Evolutionary conservation across 2,329 filamentous ascomycete species (phyloP).

Genomic region (Exophiala aquamarina): DNA sequence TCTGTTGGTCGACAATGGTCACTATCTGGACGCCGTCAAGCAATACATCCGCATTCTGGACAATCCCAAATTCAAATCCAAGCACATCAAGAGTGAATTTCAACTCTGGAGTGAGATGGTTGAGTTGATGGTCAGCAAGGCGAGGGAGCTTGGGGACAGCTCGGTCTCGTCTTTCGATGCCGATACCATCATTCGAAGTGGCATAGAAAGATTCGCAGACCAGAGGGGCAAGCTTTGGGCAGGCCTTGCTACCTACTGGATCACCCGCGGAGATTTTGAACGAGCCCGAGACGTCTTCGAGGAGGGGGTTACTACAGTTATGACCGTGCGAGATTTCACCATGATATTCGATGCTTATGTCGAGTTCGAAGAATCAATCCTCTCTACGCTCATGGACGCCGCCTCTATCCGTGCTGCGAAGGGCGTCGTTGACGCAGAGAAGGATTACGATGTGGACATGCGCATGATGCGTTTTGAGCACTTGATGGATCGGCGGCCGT

Average conservation of each 20-base stretch:
- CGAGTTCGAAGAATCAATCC: slow-evolving; percentile 96
- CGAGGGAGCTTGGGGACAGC: slow-evolving; percentile 77
- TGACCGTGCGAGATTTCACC: slow-evolving; percentile 97
- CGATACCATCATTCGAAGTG: slow-evolving; percentile 88
- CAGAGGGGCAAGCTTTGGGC: slow-evolving; percentile 95
- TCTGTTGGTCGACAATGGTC: slow-evolving; percentile 73
- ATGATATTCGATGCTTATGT: slow-evolving; percentile 94
- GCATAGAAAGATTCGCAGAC: slow-evolving; percentile 85
- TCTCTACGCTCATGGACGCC: slow-evolving; percentile 85
- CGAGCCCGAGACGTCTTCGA: slow-evolving; percentile 90
- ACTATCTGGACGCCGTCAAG: slow-evolving; percentile 88
- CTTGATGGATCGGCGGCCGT: slow-evolving; percentile 93
- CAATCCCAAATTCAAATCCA: slow-evolving; percentile 86
- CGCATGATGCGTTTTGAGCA: slow-evolving; percentile 98
- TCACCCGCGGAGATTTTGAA: slow-evolving; percentile 88
- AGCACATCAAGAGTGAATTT: slow-evolving; percentile 90
- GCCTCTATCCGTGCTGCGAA: slow-evolving; percentile 78
- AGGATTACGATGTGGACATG: slow-evolving; percentile 92
- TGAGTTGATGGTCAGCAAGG: slow-evolving; percentile 87
- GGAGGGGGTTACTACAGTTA: slow-evolving; percentile 94
- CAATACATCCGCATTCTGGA: slow-evolving; percentile 91
- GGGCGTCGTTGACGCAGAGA: slow-evolving; percentile 73
- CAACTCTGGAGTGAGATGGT: slow-evolving; percentile 98
- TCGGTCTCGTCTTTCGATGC: slow-evolving; percentile 83
- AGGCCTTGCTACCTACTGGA: slow-evolving; percentile 94